Conservation (phyloP, 441 rosid species). For the Raphanus hybrid region DNA sequence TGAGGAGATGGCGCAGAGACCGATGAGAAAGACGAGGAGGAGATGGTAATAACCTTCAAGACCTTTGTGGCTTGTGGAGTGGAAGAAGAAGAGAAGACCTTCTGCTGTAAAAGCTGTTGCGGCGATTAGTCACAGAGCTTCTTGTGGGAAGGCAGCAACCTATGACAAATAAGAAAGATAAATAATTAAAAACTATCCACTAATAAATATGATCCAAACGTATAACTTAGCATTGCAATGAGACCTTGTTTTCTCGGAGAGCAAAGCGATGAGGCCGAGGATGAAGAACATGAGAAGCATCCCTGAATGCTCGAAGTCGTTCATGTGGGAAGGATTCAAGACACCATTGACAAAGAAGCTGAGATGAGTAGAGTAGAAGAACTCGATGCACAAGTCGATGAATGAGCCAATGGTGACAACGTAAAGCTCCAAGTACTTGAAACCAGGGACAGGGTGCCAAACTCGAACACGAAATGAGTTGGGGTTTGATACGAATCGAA, state of each 20-base stretch:
- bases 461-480: constrained; percentile 73
- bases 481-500: constrained; percentile 67
- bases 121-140: constrained; percentile 74
- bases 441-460: constrained; percentile 87
- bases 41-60: no score
- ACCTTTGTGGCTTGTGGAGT: no score
- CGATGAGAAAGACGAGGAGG: no score
- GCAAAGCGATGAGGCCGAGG: constrained; percentile 67
- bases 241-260: constrained; percentile 65
- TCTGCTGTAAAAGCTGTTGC: constrained; percentile 85
- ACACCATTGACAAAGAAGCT: constrained; percentile 74
- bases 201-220: neutral
- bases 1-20: no score
- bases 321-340: constrained; percentile 86
- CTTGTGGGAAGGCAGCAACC: constrained; percentile 83
- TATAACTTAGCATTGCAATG: no score
- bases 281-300: constrained; percentile 97
- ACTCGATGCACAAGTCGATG: constrained; percentile 84
- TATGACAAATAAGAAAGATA: constrained; percentile 31
- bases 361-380: constrained; percentile 91
- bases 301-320: constrained; percentile 91
- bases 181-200: no score
- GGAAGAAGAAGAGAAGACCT: no score
- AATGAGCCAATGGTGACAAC: constrained; percentile 72
- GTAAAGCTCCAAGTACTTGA: constrained; percentile 83